Evolutionary conservation across 805 yeast genomes (phyloP), one percentile per base, ranked within the genome.

Genomic region (Candida saitoana): DNA sequence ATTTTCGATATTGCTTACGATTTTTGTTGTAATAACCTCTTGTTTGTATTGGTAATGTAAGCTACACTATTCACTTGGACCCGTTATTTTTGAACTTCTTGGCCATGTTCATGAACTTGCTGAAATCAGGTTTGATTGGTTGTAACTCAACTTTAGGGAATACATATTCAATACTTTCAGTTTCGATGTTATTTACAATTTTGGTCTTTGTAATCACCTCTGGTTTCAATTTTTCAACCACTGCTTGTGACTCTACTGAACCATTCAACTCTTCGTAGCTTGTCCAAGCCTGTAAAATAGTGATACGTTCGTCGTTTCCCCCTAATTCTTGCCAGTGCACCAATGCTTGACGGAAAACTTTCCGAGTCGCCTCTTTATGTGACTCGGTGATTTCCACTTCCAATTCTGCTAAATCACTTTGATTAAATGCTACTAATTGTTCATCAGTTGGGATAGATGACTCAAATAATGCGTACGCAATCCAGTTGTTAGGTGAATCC

Each of bases 261-360:
- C 96, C 96, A 55, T 87, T 78, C 2, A 57, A 59, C 32, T 62
- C 50, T 52, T 88, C 96, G 60, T 85, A 89, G 42, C 72, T 69
- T 38, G 69, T 67, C 71, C 82, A 76, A 1, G 86, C 79, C 41
- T 84, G 81, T 12, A 81, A 60, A 5, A 90, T 57, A 0, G 69
- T 55, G 1, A 73, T 62, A 38, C 91, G 69, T 16, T 72, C 71
- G 15, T 74, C 72, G 3, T 60, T 59, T 18, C 61, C 56, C 17
- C 52, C 52, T 1, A 49, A 38, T 2, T 52, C 53, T 49, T 74
- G 76, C 58, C 74, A 76, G 35, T 60, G 54, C 3, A 45, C 49
- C 36, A 80, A 57, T 0, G 84, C 91, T 25, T 70, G 57, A 37
- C 76, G 69, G 58, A 84, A 87, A 1, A 82, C 62, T 0, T 48